phyloP scores from a whole-genome alignment of 257 asterid species.

The Rehmannia glutinosa region DNA sequence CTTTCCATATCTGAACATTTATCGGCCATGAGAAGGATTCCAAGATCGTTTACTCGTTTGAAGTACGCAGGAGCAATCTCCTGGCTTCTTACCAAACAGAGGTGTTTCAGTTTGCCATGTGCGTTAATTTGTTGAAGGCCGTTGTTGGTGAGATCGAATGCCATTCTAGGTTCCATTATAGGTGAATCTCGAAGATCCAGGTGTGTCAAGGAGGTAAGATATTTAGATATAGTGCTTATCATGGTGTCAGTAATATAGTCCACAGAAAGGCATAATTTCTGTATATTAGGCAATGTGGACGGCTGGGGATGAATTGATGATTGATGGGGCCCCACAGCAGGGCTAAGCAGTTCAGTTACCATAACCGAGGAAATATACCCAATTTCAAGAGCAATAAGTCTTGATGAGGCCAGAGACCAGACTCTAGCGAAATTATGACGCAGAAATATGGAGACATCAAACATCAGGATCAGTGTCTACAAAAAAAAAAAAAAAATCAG shows the following conservation, averaged over 20 bases:
- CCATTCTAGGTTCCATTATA: conserved; percentile 74
- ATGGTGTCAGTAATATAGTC: conserved; percentile 91
- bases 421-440: conserved; percentile 75
- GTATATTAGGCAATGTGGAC: conserved; percentile 58
- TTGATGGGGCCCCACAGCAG: conserved; percentile 45
- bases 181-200: conserved; percentile 95
- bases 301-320: conserved; percentile 36
- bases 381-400: conserved; percentile 71
- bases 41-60: conserved; percentile 90
- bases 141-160: conserved; percentile 83
- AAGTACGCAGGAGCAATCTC: conserved; percentile 75
- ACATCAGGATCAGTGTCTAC: conserved; percentile 87
- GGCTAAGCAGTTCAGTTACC: conserved; percentile 82
- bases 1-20: conserved; percentile 88
- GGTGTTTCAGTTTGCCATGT: conserved; percentile 86
- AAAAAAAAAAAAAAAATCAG: conserved; percentile 28
- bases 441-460: conserved; percentile 73
- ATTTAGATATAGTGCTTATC: conserved; percentile 62
- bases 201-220: conserved; percentile 58
- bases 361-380: conserved; percentile 85
- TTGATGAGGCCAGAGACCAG: conserved; percentile 70
- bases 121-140: conserved; percentile 87
- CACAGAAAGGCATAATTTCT: conserved; percentile 72
- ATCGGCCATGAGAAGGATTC: conserved; percentile 96
- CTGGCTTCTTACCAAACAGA: conserved; percentile 81